Percentiles rank a stretch among this genome's conserved stretches.
Conservation (phyloP, 2,329 filamentous ascomycete species). For the Dactylonectria macrodidyma region DNA sequence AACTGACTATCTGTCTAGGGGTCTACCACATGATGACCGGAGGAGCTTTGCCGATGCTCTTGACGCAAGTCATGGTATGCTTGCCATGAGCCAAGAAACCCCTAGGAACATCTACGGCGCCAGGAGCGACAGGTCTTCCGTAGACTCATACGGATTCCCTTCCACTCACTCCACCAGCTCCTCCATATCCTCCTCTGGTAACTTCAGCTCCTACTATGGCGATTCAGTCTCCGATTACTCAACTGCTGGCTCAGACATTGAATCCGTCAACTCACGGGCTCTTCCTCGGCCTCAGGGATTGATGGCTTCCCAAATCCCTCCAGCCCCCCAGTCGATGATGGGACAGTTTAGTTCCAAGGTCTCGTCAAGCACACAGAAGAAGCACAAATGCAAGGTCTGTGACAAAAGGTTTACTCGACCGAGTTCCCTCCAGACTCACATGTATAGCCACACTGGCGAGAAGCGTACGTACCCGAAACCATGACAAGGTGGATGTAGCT, state of each 20-base stretch:
- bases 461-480: conserved; percentile 81
- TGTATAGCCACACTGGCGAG: conserved; percentile 98
- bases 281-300: conserved; percentile 82
- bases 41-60: conserved; percentile 89
- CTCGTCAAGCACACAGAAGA: conserved; percentile 96
- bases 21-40: conserved; percentile 68
- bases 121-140: conserved; percentile 77
- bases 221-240: conserved; percentile 95
- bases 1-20: conserved; percentile 38
- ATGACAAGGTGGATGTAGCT: conserved; percentile 4
- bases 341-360: conserved; percentile 97
- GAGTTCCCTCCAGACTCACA: conserved; percentile 95
- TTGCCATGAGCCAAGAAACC: conserved; percentile 95
- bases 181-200: conserved; percentile 88
- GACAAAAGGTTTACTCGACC: conserved; percentile 97
- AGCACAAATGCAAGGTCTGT: conserved; percentile 99
- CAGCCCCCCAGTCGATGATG: conserved; percentile 98
- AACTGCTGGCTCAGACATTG: conserved; percentile 88
- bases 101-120: conserved; percentile 90
- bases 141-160: conserved; percentile 93
- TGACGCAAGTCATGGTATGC: conserved; percentile 94
- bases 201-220: conserved; percentile 87
- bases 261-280: conserved; percentile 84
- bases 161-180: conserved; percentile 88
- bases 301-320: conserved; percentile 76